These are phyloP conservation scores for Juglanconis sp. DNA, from an alignment of 2,329 filamentous ascomycete genomes.

Conservation along the genomic window DNA sequence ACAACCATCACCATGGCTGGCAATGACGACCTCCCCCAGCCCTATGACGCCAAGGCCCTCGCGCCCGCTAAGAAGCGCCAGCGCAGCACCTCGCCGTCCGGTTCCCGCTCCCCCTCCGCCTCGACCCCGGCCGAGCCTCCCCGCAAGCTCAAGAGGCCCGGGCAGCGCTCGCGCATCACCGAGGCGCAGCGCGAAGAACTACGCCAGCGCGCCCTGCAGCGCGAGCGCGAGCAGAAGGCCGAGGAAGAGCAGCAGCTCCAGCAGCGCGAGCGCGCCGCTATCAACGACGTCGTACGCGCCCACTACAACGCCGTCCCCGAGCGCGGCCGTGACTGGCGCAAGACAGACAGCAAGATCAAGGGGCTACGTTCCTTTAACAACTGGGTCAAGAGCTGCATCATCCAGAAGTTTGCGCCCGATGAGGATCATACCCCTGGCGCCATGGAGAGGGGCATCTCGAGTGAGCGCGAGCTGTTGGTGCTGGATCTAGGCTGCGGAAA, in stretches of 20 bases:
- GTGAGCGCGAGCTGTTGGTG: constrained; percentile 67
- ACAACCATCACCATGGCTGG: constrained; percentile 30
- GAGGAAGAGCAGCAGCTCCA: constrained; percentile 37
- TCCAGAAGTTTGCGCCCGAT: constrained; percentile 89
- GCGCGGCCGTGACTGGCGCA: constrained; percentile 89
- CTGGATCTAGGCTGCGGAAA: constrained; percentile 96
- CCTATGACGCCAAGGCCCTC: constrained; percentile 57
- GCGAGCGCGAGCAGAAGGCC: constrained; percentile 48
- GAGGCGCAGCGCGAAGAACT: constrained; percentile 66
- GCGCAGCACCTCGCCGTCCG: constrained; percentile 47
- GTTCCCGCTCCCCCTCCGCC: constrained; percentile 11
- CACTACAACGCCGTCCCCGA: constrained; percentile 97
- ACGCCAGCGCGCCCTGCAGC: constrained; percentile 54
- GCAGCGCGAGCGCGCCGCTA: constrained; percentile 52
- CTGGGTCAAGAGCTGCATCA: constrained; percentile 96
- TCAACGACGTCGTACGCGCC: constrained; percentile 82
- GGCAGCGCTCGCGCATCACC: constrained; percentile 63
- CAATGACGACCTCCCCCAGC: constrained; percentile 51
- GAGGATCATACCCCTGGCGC: constrained; percentile 67
- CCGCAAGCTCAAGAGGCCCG: constrained; percentile 67
- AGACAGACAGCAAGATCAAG: constrained; percentile 91
- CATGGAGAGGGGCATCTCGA: constrained; percentile 48
- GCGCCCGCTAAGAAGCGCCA: constrained; percentile 58
- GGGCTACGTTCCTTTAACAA: constrained; percentile 95
- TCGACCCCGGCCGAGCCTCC: constrained; percentile 38